These are phyloP conservation scores for Neurospora hispaniola DNA, from an alignment of 495 filamentous ascomycete genomes.

Conservation along the genomic window DNA sequence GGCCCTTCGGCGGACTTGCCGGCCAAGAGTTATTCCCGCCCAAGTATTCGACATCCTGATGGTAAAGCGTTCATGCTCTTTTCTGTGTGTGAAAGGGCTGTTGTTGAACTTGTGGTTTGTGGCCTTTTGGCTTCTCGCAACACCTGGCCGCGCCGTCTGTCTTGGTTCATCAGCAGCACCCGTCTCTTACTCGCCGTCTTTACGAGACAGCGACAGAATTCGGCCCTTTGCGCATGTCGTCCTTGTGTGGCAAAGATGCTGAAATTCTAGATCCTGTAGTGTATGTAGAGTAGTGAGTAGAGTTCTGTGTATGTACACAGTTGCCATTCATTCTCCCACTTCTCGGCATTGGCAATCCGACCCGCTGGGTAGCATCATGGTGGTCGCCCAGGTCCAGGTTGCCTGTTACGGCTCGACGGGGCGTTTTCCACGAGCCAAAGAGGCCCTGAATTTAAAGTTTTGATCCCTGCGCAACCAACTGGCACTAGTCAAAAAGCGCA, in stretches of 20 bases:
- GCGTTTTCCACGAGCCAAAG: neutral
- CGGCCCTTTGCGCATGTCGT: neutral
- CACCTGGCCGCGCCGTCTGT: neutral
- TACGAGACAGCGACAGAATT: neutral
- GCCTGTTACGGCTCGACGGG: neutral
- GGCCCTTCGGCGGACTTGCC: neutral
- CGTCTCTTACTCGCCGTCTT: neutral
- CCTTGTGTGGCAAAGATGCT: neutral
- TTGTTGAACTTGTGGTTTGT: neutral
- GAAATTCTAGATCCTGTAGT: neutral
- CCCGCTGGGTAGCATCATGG: neutral
- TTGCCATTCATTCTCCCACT: neutral
- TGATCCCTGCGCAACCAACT: neutral
- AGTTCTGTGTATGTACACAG: neutral
- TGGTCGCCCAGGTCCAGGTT: neutral
- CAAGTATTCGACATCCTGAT: neutral
- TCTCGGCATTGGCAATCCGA: neutral
- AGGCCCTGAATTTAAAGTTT: slow-evolving; percentile 6
- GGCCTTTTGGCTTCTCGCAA: neutral
- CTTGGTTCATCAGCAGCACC: neutral
- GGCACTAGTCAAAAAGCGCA: neutral
- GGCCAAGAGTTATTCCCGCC: neutral
- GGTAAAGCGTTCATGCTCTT: neutral
- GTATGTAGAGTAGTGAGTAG: neutral
- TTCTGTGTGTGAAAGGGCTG: neutral